A percentile compares a stretch with the other conserved stretches of the same genome.
phyloP scores from a whole-genome alignment of 2,329 filamentous ascomycete species.

The Leptographium radiaticola region DNA sequence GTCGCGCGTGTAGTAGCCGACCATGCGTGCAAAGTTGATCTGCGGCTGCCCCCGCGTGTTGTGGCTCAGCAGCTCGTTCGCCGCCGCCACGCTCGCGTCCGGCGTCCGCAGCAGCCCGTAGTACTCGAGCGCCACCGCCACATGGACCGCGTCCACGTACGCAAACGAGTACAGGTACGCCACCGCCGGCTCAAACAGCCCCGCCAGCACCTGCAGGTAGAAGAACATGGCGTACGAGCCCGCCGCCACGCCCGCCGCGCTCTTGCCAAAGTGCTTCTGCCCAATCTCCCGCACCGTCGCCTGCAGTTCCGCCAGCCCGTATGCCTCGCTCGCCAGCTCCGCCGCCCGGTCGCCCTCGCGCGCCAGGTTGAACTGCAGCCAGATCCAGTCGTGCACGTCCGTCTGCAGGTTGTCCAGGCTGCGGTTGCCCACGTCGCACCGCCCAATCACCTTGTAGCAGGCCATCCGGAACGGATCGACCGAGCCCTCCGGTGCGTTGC shows the following conservation, averaged over 20 bases:
- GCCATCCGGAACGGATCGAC: conserved; percentile 93
- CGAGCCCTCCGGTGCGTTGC: conserved; percentile 73
- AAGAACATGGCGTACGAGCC: conserved; percentile 84
- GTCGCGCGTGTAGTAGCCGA: conserved; percentile 90
- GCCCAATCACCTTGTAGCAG: conserved; percentile 94
- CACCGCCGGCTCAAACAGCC: conserved; percentile 88
- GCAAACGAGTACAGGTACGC: conserved; percentile 85
- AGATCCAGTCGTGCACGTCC: conserved; percentile 58
- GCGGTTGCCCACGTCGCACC: conserved; percentile 53
- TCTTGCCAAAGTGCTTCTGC: conserved; percentile 78
- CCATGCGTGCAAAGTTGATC: conserved; percentile 86
- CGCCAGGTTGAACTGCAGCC: conserved; percentile 58
- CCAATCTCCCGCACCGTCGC: conserved; percentile 78
- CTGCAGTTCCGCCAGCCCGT: conserved; percentile 56
- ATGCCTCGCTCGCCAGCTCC: conserved; percentile 53
- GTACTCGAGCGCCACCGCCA: conserved; percentile 76
- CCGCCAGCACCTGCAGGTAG: conserved; percentile 78
- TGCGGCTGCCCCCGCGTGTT: conserved; percentile 61
- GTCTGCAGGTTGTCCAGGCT: conserved; percentile 49
- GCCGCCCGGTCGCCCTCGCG: conserved; percentile 50
- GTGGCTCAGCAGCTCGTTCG: conserved; percentile 54
- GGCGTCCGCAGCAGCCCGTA: conserved; percentile 83
- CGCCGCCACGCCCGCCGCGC: conserved; percentile 56
- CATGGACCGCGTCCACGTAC: conserved; percentile 89
- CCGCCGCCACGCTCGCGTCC: conserved; percentile 50